phyloP scores from a whole-genome alignment of 768 basidiomycete genomes.

The Psilocybe subaeruginosa region DNA sequence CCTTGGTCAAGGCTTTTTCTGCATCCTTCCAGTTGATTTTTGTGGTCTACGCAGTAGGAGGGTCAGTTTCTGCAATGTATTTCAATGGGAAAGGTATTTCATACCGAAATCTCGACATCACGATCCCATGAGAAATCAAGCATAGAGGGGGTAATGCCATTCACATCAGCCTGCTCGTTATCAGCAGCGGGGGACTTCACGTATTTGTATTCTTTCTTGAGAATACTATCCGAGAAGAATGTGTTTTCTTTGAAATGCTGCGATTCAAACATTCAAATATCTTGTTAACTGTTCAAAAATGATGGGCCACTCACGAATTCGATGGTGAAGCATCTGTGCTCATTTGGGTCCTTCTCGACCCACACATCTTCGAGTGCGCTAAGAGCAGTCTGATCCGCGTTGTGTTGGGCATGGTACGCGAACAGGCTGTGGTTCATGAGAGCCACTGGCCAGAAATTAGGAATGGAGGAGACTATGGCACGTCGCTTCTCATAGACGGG shows the following conservation, averaged over 20 bases:
- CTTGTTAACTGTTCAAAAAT: neutral
- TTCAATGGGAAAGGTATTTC: slow-evolving; percentile 16
- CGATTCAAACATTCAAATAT: slow-evolving; percentile 6
- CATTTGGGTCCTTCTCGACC: slow-evolving; percentile 71
- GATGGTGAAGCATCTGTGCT: slow-evolving; percentile 81
- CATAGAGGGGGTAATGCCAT: slow-evolving; percentile 80
- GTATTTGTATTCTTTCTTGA: slow-evolving; percentile 86
- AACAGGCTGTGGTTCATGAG: slow-evolving; percentile 73
- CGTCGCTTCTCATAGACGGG: slow-evolving; percentile 77
- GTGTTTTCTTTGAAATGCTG: slow-evolving; percentile 89
- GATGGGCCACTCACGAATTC: slow-evolving; percentile 74
- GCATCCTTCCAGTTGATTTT: slow-evolving; percentile 85
- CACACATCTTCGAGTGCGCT: slow-evolving; percentile 86
- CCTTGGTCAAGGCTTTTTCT: slow-evolving; percentile 74
- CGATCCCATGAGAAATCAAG: slow-evolving; percentile 82
- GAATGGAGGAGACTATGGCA: slow-evolving; percentile 61
- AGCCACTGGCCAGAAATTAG: slow-evolving; percentile 86
- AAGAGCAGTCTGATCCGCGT: slow-evolving; percentile 79
- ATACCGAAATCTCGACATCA: slow-evolving; percentile 69
- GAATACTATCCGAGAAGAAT: slow-evolving; percentile 72
- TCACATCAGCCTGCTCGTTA: slow-evolving; percentile 62
- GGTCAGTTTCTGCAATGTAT: neutral
- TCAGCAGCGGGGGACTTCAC: slow-evolving; percentile 54
- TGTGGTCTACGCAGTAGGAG: slow-evolving; percentile 42
- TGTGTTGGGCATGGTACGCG: slow-evolving; percentile 69